These are phyloP conservation scores for Ganoderma lingzhi DNA, from an alignment of 1,284 basidiomycete genomes.

Conservation along the genomic window DNA sequence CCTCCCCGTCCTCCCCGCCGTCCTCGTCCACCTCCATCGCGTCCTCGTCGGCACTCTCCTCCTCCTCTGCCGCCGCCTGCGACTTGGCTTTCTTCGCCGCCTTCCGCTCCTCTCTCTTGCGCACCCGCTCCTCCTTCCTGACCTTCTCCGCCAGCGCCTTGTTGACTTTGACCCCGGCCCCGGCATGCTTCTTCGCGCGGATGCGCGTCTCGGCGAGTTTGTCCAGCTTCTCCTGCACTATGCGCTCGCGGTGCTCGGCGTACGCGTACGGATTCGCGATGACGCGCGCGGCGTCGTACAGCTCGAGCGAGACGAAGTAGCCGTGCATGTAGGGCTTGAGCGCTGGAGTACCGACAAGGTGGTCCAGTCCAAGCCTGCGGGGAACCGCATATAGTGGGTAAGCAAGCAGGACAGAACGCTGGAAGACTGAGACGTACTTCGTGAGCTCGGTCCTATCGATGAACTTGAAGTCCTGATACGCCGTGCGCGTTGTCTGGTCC, in stretches of 20 bases:
- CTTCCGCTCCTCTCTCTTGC: slow-evolving; percentile 69
- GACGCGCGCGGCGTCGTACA: slow-evolving; percentile 95
- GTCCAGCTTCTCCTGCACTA: slow-evolving; percentile 90
- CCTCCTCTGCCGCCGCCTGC: slow-evolving; percentile 42
- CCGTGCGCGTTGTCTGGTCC: slow-evolving; percentile 78
- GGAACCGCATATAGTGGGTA: neutral
- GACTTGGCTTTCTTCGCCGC: slow-evolving; percentile 53
- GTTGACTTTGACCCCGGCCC: slow-evolving; percentile 79
- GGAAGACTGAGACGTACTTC: slow-evolving; percentile 59
- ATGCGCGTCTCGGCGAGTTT: slow-evolving; percentile 95
- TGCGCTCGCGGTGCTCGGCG: slow-evolving; percentile 90
- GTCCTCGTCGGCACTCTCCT: slow-evolving; percentile 43
- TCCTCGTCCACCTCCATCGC: slow-evolving; percentile 53
- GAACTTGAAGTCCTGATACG: slow-evolving; percentile 99
- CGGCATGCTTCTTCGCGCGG: slow-evolving; percentile 71
- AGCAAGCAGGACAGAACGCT: slow-evolving; percentile 16
- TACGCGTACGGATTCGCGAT: slow-evolving; percentile 98
- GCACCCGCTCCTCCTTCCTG: slow-evolving; percentile 74
- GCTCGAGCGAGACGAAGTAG: slow-evolving; percentile 94
- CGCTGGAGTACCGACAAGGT: slow-evolving; percentile 92
- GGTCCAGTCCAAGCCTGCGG: slow-evolving; percentile 86
- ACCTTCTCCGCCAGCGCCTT: slow-evolving; percentile 91
- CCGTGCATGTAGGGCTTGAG: slow-evolving; percentile 99
- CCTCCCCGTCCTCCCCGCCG: slow-evolving; percentile 40
- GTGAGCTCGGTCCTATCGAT: slow-evolving; percentile 89